Evolutionary conservation across 2,329 filamentous ascomycete species (phyloP).

Genomic region (Dothideomycetes sp.): DNA sequence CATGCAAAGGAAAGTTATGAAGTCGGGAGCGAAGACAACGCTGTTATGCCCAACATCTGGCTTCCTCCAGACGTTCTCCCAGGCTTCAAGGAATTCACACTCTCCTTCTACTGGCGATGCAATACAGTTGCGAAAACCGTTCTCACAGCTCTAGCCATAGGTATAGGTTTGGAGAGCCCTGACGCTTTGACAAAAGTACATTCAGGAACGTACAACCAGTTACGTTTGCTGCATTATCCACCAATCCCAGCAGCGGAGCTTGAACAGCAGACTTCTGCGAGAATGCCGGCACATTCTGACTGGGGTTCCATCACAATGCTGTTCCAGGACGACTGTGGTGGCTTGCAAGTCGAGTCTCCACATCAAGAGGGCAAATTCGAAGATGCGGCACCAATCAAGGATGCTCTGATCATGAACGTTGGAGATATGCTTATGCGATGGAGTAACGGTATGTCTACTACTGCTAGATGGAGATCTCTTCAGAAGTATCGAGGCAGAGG

Average conservation of each 20-base stretch:
- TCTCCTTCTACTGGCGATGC: slow-evolving; percentile 27
- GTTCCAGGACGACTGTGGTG: slow-evolving; percentile 34
- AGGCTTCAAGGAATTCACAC: slow-evolving; percentile 30
- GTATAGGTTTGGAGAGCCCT: slow-evolving; percentile 24
- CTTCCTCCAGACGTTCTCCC: slow-evolving; percentile 37
- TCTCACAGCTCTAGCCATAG: slow-evolving; percentile 27
- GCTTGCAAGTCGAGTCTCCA: slow-evolving; percentile 32
- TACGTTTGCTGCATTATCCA: slow-evolving; percentile 32
- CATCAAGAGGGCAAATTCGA: slow-evolving; percentile 22
- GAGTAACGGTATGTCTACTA: slow-evolving; percentile 23
- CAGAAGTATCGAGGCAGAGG: not conserved
- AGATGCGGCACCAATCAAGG: slow-evolving; percentile 24
- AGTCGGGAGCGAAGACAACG: slow-evolving; percentile 37
- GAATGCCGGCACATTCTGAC: slow-evolving; percentile 34
- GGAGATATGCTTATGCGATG: slow-evolving; percentile 34
- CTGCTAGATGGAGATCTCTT: not conserved
- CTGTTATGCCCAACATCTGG: slow-evolving; percentile 40
- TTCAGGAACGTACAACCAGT: slow-evolving; percentile 19
- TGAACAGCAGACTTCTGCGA: slow-evolving; percentile 23
- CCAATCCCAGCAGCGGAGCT: slow-evolving; percentile 24
- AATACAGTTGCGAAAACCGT: slow-evolving; percentile 23
- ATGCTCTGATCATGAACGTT: slow-evolving; percentile 31
- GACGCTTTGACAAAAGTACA: slow-evolving; percentile 17
- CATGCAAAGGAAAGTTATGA: slow-evolving; percentile 33
- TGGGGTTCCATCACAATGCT: slow-evolving; percentile 35